Evolutionary conservation across 108 stramenopile species (phyloP), one percentile per base, ranked within the genome.

Genomic region (Pseudonitzschia multiseries): DNA sequence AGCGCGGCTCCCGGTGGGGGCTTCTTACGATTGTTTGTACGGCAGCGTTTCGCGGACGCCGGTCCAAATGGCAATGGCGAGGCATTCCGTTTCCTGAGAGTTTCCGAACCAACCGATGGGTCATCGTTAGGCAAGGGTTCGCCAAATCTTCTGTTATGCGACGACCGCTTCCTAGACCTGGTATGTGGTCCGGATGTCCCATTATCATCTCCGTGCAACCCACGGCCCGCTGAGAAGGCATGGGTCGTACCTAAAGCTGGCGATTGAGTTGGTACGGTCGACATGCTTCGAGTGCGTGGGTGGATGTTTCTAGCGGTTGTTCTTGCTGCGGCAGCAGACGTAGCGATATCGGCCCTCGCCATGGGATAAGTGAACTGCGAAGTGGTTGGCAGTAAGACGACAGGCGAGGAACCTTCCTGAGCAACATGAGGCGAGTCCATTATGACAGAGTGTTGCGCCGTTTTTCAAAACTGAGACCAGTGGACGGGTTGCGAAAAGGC

Each of bases 11-110:
- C 69, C 9, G 68, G 69, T 0, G 69, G 68, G 12, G 67, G 50
- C 76, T 77, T 77, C 56, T 69, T 70, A 0, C 68, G 27, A 48
- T 29, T 65, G 27, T 31, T 62, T 6, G 61, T 2, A 28, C 61
- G 61, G 53, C 5, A 24, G 8, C 53, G 53, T 54, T 54, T 54
- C 24, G 6, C 0, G 8, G 53, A 54, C 6, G 53, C 8, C 22
- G 52, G 0, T 36, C 36, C 36, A 36, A 6, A 51, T 56, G 54
- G 9, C 0, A 22, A 2, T 22, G 22, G 1, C 24, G n/a, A n/a
- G n/a, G n/a, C n/a, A n/a, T 24, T 56, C 28, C 40, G 29, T 40
- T 63, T 63, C 62, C 40, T 32, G 15, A 32, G 36, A 10, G 18
- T 48, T 48, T 48, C 46, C 46, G 46, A 18, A 5, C 17, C 17